These are phyloP conservation scores for Tubosaeta brunneosetosa DNA, from an alignment of 768 basidiomycete species.

Conservation along the genomic window DNA sequence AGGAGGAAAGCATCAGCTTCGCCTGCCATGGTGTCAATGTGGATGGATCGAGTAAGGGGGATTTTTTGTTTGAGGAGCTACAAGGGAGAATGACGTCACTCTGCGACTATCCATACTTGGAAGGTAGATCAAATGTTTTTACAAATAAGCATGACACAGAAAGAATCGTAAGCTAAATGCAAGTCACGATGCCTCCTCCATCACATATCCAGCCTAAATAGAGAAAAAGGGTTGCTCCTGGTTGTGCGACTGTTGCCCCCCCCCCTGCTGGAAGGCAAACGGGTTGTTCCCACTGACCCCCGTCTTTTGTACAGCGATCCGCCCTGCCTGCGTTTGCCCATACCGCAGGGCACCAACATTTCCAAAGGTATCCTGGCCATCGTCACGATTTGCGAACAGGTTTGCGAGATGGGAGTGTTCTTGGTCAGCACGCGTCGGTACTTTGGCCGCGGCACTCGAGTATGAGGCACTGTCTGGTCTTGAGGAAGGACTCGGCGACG, in stretches of 20 bases:
- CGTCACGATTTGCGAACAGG: conserved; percentile 84
- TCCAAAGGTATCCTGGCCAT: conserved; percentile 94
- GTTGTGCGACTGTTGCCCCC: conserved; percentile 40
- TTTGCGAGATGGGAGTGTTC: conserved; percentile 70
- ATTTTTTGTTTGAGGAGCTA: not conserved
- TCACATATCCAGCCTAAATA: conserved; percentile 39
- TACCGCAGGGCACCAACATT: conserved; percentile 79
- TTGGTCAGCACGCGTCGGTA: conserved; percentile 53
- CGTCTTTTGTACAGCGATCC: conserved; percentile 42
- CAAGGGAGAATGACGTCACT: conserved; percentile 22
- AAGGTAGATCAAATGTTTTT: conserved; percentile 2
- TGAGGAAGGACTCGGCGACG: conserved; percentile 35
- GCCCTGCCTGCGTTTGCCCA: conserved; percentile 54
- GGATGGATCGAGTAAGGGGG: not conserved
- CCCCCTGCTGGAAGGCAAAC: conserved; percentile 49
- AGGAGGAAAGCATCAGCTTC: conserved; percentile 6
- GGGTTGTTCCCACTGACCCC: conserved; percentile 55
- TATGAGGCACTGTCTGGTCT: conserved; percentile 32
- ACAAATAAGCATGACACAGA: conserved; percentile 12
- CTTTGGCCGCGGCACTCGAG: conserved; percentile 13
- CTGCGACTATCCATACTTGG: conserved; percentile 15
- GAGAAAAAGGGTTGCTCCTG: conserved; percentile 79
- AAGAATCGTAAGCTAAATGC: conserved; percentile 4
- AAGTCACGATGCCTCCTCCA: conserved; percentile 1
- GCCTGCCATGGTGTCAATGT: conserved; percentile 13